Evolutionary conservation across 2,329 filamentous ascomycete genomes (phyloP), one percentile per base, ranked within the genome.

Genomic region (Pestalotiopsis sp.): DNA sequence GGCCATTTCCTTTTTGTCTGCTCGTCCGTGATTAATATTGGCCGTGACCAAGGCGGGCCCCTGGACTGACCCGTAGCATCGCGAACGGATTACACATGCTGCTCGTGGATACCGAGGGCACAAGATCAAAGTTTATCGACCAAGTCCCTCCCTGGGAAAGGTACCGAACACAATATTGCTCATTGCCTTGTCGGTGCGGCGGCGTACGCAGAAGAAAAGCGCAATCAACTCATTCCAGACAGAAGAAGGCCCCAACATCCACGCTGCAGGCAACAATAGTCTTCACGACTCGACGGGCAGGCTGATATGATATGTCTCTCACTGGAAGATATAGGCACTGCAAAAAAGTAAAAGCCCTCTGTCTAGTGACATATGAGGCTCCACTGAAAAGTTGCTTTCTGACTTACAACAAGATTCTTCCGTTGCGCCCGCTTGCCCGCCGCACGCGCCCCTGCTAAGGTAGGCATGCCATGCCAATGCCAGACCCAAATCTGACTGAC

Each of bases 1-100:
- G 61, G 40, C 38, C 20, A 27, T 23, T 64, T 31, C 61, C 61
- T 40, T 64, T 64, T 52, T 20, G 61, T 20, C 40, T 36, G 61
- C n/a, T 64, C 20, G 61, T 64, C 61, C 61, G 61, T 64, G 61
- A 64, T 64, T 64, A 64, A 52, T 64, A 64, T 52, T 52, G 61
- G 40, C 40, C 13, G n/a, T 52, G 61, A 64, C 61, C 61, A 64
- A 64, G 61, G 61, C 61, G 49, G 61, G 60, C n/a, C 61, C 61
- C 41, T 45, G 25, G 59, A 40, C 17, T 36, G 59, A 14, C 36
- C 27, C 27, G 59, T 62, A 62, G 12, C 27, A 59, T 40, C n/a
- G 17, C 25, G 27, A 38, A 62, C 17, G 31, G 25, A 62, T 62
- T 62, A 40, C n/a, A 27, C 59, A 38, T 23, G 57, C 27, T 38